Conservation (phyloP, 192 early-diverging fungal genomes). For the Podila horticola region DNA sequence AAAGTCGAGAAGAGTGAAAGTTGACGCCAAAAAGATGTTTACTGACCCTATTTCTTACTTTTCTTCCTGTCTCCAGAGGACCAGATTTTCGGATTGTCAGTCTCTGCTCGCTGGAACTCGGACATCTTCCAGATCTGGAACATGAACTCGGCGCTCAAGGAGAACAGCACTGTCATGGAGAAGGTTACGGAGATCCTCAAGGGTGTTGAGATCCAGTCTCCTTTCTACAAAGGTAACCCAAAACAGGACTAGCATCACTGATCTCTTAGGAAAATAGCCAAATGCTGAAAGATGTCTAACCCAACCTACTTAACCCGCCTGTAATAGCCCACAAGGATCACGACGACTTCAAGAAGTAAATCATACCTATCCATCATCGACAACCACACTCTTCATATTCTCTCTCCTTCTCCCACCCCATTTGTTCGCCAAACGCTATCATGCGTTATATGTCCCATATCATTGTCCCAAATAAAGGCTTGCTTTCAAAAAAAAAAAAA, state of each 20-base stretch:
- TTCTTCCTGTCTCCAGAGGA: conserved; percentile 27
- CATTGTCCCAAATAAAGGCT: too few relatives aligned
- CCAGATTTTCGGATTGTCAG: conserved; percentile 59
- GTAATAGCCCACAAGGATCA: conserved; percentile 53
- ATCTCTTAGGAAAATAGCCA: neutral
- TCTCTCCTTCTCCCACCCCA: neutral
- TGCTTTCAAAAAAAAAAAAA: too few relatives aligned
- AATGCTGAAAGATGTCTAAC: too few relatives aligned
- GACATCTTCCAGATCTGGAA: conserved; percentile 65
- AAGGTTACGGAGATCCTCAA: conserved; percentile 48
- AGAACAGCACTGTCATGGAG: conserved; percentile 53
- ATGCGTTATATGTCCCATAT: too few relatives aligned
- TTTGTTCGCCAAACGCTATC: too few relatives aligned
- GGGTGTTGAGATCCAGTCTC: conserved; percentile 50
- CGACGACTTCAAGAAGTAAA: conserved; percentile 45
- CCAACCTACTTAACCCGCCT: neutral
- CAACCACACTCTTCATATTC: neutral
- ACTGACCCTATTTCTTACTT: too few relatives aligned
- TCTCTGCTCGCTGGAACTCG: conserved; percentile 57
- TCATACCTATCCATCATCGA: too few relatives aligned
- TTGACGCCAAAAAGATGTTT: too few relatives aligned
- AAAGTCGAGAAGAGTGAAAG: too few relatives aligned
- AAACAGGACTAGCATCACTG: neutral
- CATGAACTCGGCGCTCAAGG: conserved; percentile 46
- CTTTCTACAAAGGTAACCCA: conserved; percentile 58